Evolutionary conservation across 352 stramenopile species (phyloP), one percentile per base, ranked within the genome.

Genomic region (Phytopythium ostracodes): DNA sequence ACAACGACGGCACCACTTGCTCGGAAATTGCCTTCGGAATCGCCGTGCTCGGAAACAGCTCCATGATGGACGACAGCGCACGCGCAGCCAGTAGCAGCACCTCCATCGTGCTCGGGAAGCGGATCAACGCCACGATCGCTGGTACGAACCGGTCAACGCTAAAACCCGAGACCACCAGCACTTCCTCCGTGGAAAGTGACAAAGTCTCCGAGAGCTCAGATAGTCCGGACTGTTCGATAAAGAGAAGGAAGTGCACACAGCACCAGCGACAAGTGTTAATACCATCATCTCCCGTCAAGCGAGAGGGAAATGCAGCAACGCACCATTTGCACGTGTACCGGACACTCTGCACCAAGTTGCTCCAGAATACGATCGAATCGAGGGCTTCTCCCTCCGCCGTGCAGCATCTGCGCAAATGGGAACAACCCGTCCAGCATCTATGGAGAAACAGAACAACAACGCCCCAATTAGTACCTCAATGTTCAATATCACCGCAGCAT

Each of bases 201-300:
- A 92, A 70, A n/a, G 71, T 83, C 59, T 92, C 83, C 31, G 75
- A 85, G 7, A 92, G 64, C 35, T 90, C 81, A 17, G 77, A 78
- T 0, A 92, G 64, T 0, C 69, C 77, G 22, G 73, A 67, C 70
- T 81, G 24, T 11, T 36, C 8, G 14, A 42, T 11, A 42, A 11
- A 42, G 36, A 42, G 36, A 33, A 33, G 4, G 29, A 33, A 33
- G 29, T 17, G 36, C 36, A 17, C 36, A 42, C 36, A 42, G 53
- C 51, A 12, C 27, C 36, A 56, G 56, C 24, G 60, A 56, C 36
- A 7, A 53, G 33, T 4, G 24, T 60, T 25, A 51, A 25, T 38
- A 14, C 14, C 33, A 38, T 38, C 14, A 2, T 38, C 33, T 38
- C 33, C 10, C 10, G 33, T 7, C 33, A 38, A 38, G 31, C 33